Conservation (phyloP, 495 filamentous ascomycete species). For the Neurospora sp. region DNA sequence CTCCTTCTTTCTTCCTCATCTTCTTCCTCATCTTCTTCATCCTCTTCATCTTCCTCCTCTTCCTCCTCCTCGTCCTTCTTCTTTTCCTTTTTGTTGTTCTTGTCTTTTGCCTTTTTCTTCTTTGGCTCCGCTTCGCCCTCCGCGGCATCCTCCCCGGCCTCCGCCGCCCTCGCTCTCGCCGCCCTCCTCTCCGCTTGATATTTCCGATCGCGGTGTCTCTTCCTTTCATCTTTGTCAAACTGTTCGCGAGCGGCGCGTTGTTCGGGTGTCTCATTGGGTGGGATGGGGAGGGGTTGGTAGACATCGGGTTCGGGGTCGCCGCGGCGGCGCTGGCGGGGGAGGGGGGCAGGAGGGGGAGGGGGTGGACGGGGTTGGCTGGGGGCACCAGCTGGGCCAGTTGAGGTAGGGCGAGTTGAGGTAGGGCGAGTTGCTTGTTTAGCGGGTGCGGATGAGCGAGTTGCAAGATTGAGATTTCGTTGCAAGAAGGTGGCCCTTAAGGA, state of each 20-base stretch:
- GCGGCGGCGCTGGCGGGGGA: neutral
- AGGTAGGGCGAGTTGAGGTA: too few species aligned
- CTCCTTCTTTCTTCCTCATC: neutral
- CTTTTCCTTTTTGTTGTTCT: too few species aligned
- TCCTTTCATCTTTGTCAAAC: neutral
- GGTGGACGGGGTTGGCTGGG: neutral
- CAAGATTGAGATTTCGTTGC: too few species aligned
- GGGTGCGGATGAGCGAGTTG: neutral
- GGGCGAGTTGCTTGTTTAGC: neutral
- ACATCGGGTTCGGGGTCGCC: neutral
- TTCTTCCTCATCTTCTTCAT: too few species aligned
- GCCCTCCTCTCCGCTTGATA: neutral
- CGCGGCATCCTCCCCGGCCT: neutral
- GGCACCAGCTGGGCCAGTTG: neutral
- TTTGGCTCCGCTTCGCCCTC: neutral
- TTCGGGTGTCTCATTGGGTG: neutral
- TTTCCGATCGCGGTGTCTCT: neutral
- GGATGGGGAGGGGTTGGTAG: neutral
- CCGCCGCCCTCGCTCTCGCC: neutral
- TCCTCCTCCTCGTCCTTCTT: neutral
- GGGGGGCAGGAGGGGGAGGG: neutral
- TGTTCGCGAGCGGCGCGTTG: neutral
- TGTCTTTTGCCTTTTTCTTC: neutral
- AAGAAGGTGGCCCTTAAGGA: too few species aligned
- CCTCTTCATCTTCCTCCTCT: fast-evolving